Evolutionary conservation across 2,329 filamentous ascomycete species (phyloP).

Genomic region (Aspergillus awamori): DNA sequence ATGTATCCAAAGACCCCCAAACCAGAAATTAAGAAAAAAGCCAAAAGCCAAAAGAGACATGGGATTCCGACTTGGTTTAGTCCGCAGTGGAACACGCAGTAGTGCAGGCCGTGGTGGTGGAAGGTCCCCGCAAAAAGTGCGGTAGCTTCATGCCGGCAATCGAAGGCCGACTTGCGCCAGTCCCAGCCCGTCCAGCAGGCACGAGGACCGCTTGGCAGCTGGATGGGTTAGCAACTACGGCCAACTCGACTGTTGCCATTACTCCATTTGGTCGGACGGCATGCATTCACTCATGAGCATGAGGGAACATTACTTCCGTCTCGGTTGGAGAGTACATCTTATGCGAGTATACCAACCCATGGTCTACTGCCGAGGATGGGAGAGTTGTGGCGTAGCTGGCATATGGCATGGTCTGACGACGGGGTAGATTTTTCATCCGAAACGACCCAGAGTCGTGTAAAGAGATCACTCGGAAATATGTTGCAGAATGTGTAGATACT

Average conservation of each 20-base stretch:
- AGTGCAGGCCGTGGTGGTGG: not conserved
- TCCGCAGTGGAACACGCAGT: not conserved
- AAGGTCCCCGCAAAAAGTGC: slow-evolving; percentile 10
- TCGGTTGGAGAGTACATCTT: not conserved
- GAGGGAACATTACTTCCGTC: not conserved
- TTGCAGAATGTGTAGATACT: not conserved
- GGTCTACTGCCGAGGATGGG: not conserved
- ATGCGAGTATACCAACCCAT: not conserved
- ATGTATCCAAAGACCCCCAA: not conserved
- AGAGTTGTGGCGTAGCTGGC: not conserved
- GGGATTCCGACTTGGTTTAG: not conserved
- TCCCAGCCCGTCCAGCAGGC: not conserved
- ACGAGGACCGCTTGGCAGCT: not conserved
- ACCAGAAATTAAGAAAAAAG: not conserved
- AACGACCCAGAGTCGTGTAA: not conserved
- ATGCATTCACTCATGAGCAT: not conserved
- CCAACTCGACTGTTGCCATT: not conserved
- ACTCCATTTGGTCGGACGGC: not conserved
- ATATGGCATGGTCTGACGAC: not conserved
- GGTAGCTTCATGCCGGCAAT: slow-evolving; percentile 10
- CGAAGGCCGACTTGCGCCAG: not conserved
- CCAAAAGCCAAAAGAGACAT: not conserved
- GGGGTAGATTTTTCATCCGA: not conserved
- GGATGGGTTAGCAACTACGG: not conserved
- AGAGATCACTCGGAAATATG: slow-evolving; percentile 5